phyloP scores from a whole-genome alignment of 495 filamentous ascomycete genomes.

The Lentithecium fluviatile region DNA sequence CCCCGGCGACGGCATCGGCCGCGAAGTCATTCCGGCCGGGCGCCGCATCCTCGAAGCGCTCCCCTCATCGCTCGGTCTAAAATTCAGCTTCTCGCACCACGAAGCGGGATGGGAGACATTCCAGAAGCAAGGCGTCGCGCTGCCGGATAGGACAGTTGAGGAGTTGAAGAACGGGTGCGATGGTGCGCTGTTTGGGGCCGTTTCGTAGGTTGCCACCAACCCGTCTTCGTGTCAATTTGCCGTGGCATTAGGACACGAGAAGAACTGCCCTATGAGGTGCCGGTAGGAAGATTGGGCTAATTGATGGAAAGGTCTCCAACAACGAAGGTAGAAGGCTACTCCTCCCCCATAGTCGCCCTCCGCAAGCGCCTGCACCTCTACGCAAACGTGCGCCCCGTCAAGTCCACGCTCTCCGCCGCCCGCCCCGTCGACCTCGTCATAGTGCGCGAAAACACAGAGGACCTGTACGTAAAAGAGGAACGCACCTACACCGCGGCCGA shows the following conservation, averaged over 20 bases:
- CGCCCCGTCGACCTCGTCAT: slow-evolving; percentile 91
- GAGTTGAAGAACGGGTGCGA: slow-evolving; percentile 85
- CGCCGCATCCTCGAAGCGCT: slow-evolving; percentile 87
- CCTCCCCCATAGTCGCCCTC: slow-evolving; percentile 93
- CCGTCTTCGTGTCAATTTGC: background rate
- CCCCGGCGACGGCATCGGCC: slow-evolving; percentile 96
- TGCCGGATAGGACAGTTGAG: slow-evolving; percentile 87
- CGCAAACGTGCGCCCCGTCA: slow-evolving; percentile 96
- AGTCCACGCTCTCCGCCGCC: slow-evolving; percentile 63
- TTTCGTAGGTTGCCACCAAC: slow-evolving; percentile 53
- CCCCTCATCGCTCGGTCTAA: slow-evolving; percentile 74
- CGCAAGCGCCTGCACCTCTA: slow-evolving; percentile 94
- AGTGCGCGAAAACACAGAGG: slow-evolving; percentile 97
- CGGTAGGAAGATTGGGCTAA: no score
- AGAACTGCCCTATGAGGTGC: no score
- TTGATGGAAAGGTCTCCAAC: slow-evolving; percentile 87
- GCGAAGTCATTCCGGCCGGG: slow-evolving; percentile 96
- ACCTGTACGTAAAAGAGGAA: slow-evolving; percentile 98
- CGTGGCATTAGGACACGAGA: no score
- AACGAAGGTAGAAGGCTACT: slow-evolving; percentile 87
- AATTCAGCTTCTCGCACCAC: slow-evolving; percentile 91
- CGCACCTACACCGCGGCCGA: slow-evolving; percentile 68
- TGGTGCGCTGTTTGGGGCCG: slow-evolving; percentile 94
- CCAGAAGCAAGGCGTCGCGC: slow-evolving; percentile 77
- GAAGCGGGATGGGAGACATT: slow-evolving; percentile 92